These are phyloP conservation scores for Aspergillus niger DNA, from an alignment of 2,329 filamentous ascomycete species.

Conservation along the genomic window DNA sequence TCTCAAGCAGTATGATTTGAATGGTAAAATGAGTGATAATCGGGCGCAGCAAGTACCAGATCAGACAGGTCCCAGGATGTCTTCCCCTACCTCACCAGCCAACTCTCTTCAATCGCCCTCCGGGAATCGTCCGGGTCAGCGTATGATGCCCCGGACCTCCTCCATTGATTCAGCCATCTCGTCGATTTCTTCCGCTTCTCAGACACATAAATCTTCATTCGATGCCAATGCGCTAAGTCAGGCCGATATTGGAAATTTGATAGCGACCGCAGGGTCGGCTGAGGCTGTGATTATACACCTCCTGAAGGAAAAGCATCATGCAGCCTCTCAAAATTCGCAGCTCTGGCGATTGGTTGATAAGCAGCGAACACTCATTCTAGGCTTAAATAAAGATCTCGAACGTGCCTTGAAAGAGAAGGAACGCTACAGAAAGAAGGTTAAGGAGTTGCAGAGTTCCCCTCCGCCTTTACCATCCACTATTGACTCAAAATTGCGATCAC, in stretches of 20 bases:
- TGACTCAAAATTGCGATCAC: conserved; percentile 12
- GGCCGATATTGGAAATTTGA: conserved; percentile 76
- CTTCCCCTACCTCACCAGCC: conserved; percentile 31
- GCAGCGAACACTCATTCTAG: conserved; percentile 88
- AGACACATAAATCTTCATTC: conserved; percentile 60
- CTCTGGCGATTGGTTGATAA: conserved; percentile 96
- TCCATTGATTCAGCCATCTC: conserved; percentile 96
- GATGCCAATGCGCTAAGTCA: conserved; percentile 59
- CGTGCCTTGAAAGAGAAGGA: conserved; percentile 91
- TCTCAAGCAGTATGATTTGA: conserved; percentile 29
- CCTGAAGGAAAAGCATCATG: conserved; percentile 86
- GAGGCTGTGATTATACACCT: conserved; percentile 88
- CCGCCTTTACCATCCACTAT: conserved; percentile 36
- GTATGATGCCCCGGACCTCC: conserved; percentile 66
- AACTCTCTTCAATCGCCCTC: conserved; percentile 34
- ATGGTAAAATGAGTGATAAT: conserved; percentile 23
- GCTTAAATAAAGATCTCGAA: conserved; percentile 92
- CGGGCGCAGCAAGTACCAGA: conserved; percentile 31
- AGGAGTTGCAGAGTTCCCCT: conserved; percentile 64
- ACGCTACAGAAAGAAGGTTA: conserved; percentile 85
- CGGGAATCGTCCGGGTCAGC: conserved; percentile 35
- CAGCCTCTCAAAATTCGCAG: conserved; percentile 85
- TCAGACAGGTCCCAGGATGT: conserved; percentile 30
- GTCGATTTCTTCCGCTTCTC: conserved; percentile 63
- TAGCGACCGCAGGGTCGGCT: conserved; percentile 81